Evolutionary conservation across 257 asterid genomes (phyloP), one percentile per base, ranked within the genome.

Genomic region (Perilla frutescens): DNA sequence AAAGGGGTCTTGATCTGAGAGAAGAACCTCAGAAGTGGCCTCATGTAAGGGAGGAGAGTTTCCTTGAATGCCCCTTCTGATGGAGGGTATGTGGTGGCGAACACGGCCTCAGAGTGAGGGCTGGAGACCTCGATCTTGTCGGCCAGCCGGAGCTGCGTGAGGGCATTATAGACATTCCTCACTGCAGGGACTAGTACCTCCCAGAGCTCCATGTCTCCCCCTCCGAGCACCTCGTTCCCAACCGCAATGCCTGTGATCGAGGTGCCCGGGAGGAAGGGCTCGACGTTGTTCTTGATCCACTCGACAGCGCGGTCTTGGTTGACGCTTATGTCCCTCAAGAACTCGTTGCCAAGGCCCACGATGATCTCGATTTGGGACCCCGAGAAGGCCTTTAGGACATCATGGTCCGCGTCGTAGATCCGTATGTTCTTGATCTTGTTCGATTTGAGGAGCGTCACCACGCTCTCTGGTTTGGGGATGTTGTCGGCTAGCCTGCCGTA

Each of bases 61-160:
- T 92, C 95, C 89, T 86, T 90, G 6, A 92, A 90, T 12, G 84
- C 95, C 57, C 93, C 92, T 15, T 91, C 88, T 0, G 96, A 90
- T 2, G 98, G 96, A 29, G 95, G 96, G 84, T 62, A 92, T 0
- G 98, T 84, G 4, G 12, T 54, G 51, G 83, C 89, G 61, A 92
- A 90, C 1, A 90, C 96, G 0, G 78, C 96, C 69, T 86, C 92
- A 0, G 96, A 92, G 55, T 92, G 98, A 1, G 98, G 96, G 75
- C 94, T 92, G 0, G 98, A 88, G 58, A 92, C 95, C 85, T 92
- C 88, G 8, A 92, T 82, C 49, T 73, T 62, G 13, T 74, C 43
- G 0, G 88, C 37, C 0, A 92, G 77, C 3, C 61, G 63, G 31
- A 90, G 71, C 43, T 75, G 79, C 0, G 71, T 68, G 8, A 88